Base-by-base conservation (phyloP, 805 yeast species). In the Lipomyces starkeyi region DNA sequence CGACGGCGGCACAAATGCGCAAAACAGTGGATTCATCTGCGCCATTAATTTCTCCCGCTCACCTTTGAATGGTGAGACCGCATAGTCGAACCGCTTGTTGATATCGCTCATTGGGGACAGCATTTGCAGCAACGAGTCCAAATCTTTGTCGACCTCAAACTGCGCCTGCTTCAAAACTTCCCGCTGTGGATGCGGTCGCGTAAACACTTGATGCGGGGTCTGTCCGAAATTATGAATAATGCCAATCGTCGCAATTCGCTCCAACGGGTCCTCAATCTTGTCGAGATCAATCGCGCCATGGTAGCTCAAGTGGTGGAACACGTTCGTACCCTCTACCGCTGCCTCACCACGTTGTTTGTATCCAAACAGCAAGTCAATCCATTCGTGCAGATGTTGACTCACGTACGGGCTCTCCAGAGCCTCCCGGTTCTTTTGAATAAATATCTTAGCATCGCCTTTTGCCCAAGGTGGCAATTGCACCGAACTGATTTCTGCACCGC, bases 211-310 rank as follows among this genome's bases (percentile, higher is more conserved):
- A 60, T 84, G 75, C 1, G 97, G 97, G 0, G 97, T 92, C 76
- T 92, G 97, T 0, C 97, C 97, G 82, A 92, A 92, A 77, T 92
- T 92, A 76, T 93, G 95, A 62, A 92, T 92, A 73, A 90, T 90
- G 1, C 97, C 93, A 27, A 91, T 89, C 2, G 90, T 83, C 0
- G 97, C 94, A 52, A 87, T 82, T 71, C 88, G 83, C 77, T 92
- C 97, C 69, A 84, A 83, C 49, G 87, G 91, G 75, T 91, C 93
- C 68, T 85, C 83, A 65, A 92, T 88, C 27, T 83, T 83, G 69
- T 91, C 97, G 63, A 92, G 79, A 75, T 92, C 87, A 22, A 91
- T 88, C 0, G 93, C 91, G 1, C 97, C 97, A 63, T 89, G 89
- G 75, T 92, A 92, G 65, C 97, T 91, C 71, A 90, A 81, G 76